Conservation (phyloP, 805 yeast genomes). For the Sporopachydermia lactativora region DNA sequence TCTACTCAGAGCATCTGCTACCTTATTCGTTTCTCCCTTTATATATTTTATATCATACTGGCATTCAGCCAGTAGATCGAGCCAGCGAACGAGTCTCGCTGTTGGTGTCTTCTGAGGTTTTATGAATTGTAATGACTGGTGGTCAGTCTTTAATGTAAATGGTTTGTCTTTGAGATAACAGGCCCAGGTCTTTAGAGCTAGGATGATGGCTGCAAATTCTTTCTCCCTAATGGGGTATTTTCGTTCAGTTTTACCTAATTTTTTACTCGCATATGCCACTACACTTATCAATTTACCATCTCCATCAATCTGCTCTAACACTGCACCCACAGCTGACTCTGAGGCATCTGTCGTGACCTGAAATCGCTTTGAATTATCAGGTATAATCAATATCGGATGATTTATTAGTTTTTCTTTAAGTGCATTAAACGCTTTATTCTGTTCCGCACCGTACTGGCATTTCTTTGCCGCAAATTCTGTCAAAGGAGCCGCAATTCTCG, state of each 20-base stretch:
- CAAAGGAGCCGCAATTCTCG: constrained; percentile 6
- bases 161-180: constrained; percentile 5
- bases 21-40: neutral
- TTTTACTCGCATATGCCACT: constrained; percentile 3
- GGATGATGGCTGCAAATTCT: constrained; percentile 7
- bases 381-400: no score
- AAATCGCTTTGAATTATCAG: no score
- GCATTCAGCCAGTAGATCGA: neutral
- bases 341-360: no score
- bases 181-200: no score
- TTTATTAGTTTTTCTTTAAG: no score
- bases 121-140: neutral
- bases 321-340: constrained; percentile 2
- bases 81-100: neutral
- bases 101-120: neutral
- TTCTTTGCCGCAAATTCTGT: neutral
- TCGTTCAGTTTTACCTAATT: constrained; percentile 3
- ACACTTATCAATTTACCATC: no score
- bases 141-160: neutral
- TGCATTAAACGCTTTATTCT: no score
- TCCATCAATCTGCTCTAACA: constrained; percentile 2
- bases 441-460: neutral
- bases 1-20: neutral
- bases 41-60: neutral
- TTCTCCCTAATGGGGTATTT: constrained; percentile 8